These are phyloP conservation scores for Albugo candida DNA, from an alignment of 352 stramenopile genomes.

Conservation along the genomic window DNA sequence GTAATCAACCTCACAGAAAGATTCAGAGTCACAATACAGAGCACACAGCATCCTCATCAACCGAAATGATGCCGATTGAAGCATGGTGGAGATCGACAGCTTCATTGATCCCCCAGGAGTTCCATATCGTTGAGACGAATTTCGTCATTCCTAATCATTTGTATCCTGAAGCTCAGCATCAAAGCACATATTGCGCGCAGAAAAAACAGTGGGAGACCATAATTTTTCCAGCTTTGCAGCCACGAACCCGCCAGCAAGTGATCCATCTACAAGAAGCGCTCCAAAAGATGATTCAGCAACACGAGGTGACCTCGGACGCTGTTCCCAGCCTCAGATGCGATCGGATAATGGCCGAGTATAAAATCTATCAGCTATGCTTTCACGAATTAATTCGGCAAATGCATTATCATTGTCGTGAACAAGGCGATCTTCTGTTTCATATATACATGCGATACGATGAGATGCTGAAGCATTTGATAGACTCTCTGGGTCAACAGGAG, in stretches of 20 bases:
- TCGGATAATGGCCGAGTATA: conserved; percentile 14
- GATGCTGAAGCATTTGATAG: conserved; percentile 12
- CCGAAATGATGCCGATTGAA: too few species aligned
- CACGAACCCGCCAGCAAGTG: conserved; percentile 47
- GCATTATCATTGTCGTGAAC: conserved; percentile 55
- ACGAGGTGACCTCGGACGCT: background rate
- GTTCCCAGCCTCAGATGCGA: background rate
- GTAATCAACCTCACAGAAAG: too few species aligned
- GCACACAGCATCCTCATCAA: too few species aligned
- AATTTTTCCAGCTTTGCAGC: conserved; percentile 45
- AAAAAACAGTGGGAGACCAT: conserved; percentile 36
- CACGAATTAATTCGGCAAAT: conserved; percentile 56
- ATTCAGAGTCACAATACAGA: too few species aligned
- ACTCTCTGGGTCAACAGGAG: conserved; percentile 7
- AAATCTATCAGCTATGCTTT: conserved; percentile 54
- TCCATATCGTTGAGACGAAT: conserved; percentile 59
- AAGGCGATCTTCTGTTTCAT: conserved; percentile 44
- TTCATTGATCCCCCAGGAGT: conserved; percentile 36
- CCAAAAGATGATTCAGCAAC: conserved; percentile 20
- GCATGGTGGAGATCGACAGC: too few species aligned
- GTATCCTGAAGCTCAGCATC: conserved; percentile 17
- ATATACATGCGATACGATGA: conserved; percentile 31
- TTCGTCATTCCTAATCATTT: conserved; percentile 24
- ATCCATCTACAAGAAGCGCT: conserved; percentile 38
- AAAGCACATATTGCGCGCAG: conserved; percentile 41